Evolutionary conservation across 768 basidiomycete species (phyloP).

Genomic region (Amyloporia xantha): DNA sequence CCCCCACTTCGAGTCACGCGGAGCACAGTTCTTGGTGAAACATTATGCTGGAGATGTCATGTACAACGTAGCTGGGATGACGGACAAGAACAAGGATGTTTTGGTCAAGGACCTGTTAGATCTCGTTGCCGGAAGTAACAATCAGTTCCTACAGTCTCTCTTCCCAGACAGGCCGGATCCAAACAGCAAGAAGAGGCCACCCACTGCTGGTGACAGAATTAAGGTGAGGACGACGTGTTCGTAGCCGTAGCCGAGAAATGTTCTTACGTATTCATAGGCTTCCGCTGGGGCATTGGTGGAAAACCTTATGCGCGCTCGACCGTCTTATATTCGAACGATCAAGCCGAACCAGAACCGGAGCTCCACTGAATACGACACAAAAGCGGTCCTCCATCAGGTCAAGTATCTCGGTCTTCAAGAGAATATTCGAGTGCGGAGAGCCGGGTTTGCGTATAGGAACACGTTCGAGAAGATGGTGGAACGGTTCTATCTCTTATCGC

Average conservation of each 20-base stretch:
- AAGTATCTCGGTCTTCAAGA: conserved; percentile 98
- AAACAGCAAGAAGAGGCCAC: conserved; percentile 95
- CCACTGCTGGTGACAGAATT: conserved; percentile 96
- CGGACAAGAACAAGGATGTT: conserved; percentile 99
- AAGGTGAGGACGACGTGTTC: conserved; percentile 46
- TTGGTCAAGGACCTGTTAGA: conserved; percentile 93
- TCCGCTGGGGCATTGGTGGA: conserved; percentile 97
- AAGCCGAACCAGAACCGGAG: conserved; percentile 98
- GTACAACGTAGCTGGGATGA: conserved; percentile 98
- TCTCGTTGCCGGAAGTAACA: conserved; percentile 71
- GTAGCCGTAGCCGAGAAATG: background rate
- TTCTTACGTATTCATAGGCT: conserved; percentile 34
- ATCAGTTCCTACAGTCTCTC: conserved; percentile 78
- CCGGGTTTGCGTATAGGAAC: conserved; percentile 97
- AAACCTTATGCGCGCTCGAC: conserved; percentile 95
- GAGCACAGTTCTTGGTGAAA: conserved; percentile 87
- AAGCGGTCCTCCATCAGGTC: conserved; percentile 96
- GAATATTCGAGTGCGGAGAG: conserved; percentile 94
- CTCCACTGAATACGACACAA: conserved; percentile 83
- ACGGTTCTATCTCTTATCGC: conserved; percentile 92
- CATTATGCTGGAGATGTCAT: conserved; percentile 99
- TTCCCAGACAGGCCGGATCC: conserved; percentile 96
- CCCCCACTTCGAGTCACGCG: conserved; percentile 92
- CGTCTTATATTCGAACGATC: conserved; percentile 98
- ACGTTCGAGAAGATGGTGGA: conserved; percentile 99